Conservation (phyloP, 495 filamentous ascomycete species). For the Letharia columbiana region DNA sequence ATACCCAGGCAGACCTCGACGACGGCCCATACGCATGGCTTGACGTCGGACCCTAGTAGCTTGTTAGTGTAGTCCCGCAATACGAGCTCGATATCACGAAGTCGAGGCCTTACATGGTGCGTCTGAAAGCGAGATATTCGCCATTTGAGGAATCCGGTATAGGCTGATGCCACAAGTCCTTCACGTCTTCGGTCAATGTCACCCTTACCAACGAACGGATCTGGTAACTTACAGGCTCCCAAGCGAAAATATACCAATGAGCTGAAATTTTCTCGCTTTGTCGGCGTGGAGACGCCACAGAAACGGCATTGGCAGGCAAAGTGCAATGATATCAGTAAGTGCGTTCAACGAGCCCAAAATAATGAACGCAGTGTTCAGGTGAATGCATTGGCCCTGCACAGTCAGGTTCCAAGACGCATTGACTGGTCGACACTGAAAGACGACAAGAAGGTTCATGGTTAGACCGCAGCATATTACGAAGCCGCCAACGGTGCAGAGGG, state of each 20-base stretch:
- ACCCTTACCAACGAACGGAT: not conserved
- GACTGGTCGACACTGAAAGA: slow-evolving; percentile 36
- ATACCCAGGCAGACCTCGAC: slow-evolving; percentile 12
- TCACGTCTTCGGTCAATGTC: not conserved
- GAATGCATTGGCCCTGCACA: slow-evolving; percentile 13
- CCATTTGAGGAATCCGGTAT: slow-evolving; percentile 7
- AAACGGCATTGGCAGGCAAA: slow-evolving; percentile 17
- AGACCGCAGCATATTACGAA: slow-evolving; percentile 29
- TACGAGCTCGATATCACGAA: not conserved
- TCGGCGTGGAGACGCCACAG: slow-evolving; percentile 20
- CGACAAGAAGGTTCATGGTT: slow-evolving; percentile 30
- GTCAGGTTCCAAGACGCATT: slow-evolving; percentile 13
- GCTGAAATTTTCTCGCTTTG: slow-evolving; percentile 8
- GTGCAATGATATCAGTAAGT: slow-evolving; percentile 15
- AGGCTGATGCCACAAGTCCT: slow-evolving; percentile 14
- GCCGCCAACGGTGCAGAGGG: slow-evolving; percentile 25
- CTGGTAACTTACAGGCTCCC: slow-evolving; percentile 19
- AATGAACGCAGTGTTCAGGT: slow-evolving; percentile 13
- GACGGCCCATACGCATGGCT: slow-evolving; percentile 9
- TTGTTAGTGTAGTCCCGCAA: not conserved
- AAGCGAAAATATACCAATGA: slow-evolving; percentile 17
- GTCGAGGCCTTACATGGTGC: slow-evolving; percentile 3
- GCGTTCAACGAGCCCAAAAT: slow-evolving; percentile 18
- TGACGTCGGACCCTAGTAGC: slow-evolving; percentile 4
- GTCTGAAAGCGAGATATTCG: slow-evolving; percentile 9